Evolutionary conservation across 208 protist genomes (phyloP), one percentile per base, ranked within the genome.

Genomic region (Porcisia deanei): DNA sequence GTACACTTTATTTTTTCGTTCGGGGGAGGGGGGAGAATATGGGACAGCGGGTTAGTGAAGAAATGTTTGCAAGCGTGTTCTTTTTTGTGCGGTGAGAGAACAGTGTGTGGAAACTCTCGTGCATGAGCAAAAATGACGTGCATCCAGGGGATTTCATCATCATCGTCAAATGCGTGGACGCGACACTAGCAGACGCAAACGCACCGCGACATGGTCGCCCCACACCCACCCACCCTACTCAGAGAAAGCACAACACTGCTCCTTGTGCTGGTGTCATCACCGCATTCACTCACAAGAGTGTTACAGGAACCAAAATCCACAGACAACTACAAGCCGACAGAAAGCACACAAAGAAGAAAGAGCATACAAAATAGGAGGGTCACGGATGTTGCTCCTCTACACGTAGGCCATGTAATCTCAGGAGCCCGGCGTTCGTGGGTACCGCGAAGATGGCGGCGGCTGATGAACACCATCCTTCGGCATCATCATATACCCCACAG

Each of bases 401-500:
- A 49, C 22, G 1, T 14, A 10, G 22, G 18, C 37, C 22, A 53
- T 30, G 16, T 37, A 12, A 43, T n/a, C 6, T 57, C 34, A 57
- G 43, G 68, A 55, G 7, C 68, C 53, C 58, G 58, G 71, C 39
- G 71, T 41, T 14, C 58, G 71, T 49, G 71, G 71, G 71, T 75
- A 66, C 20, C 71, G 71, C 52, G 22, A 20, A 9, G 69, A 61
- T 25, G 72, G 76, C 37, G 34, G 59, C 16, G 34, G 69, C 43
- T 61, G 71, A 43, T 73, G 76, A 22, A 77, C 71, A 25, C 37
- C 68, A 65, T 81, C 79, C 59, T 86, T 88, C 34, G 88, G 90
- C 73, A 96, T 89, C 73, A 94, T 83, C 64, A 83, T 69, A 67
- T 93, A 85, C 9, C 88, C 86, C 14, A 95, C 80, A 18, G 91